Base-by-base conservation (phyloP, 176 grass and related monocot species). In the Eleusine coracana region DNA sequence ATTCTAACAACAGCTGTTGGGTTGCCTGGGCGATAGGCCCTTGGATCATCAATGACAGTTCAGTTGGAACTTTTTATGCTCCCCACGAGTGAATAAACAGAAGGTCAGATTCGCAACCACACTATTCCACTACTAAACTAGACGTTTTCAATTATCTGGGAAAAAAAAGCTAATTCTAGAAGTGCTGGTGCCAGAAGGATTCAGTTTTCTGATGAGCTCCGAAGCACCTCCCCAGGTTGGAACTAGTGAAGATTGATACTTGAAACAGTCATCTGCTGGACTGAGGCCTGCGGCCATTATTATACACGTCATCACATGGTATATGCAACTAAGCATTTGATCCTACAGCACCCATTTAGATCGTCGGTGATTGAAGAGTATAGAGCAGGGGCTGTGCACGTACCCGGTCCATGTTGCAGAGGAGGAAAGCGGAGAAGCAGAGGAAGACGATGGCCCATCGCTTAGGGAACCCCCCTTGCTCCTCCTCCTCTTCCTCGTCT, bases 391-490 rank as follows among this genome's bases (percentile, higher is more conserved):
- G 67, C 10, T 46, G 68, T 55, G 63, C 25, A 75, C 93, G 62
- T 84, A 97, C 96, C 5, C 92, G 88, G 72, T 98, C 92, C 96
- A 95, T 98, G 91, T 98, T 98, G 87, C 92, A 98, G 77, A 98
- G 72, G 50, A 98, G 86, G 83, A 98, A 98, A 15, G 91, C 89
- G 68, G 93, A 98, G 90, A 98, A 98, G 87, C 96, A 95, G 51
- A 98, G 90, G 66, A 98, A 87, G 39, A 95, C 92, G 31, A 95
- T 95, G 69, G 77, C 84, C 96, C 92, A 98, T 29, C 92, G 82
- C 87, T 98, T 95, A 3, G 96, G 92, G 56, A 98, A 84, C 82
- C 34, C 34, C 55, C 76, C 84, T 56, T 87, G 56, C 62, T 81
- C 71, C 39, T 83, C 64, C 4, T 85, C 64, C 6, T 75, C 56